These are phyloP conservation scores for Actinomortierella ambigua DNA, from an alignment of 371 early-diverging fungal genomes.

Conservation along the genomic window DNA sequence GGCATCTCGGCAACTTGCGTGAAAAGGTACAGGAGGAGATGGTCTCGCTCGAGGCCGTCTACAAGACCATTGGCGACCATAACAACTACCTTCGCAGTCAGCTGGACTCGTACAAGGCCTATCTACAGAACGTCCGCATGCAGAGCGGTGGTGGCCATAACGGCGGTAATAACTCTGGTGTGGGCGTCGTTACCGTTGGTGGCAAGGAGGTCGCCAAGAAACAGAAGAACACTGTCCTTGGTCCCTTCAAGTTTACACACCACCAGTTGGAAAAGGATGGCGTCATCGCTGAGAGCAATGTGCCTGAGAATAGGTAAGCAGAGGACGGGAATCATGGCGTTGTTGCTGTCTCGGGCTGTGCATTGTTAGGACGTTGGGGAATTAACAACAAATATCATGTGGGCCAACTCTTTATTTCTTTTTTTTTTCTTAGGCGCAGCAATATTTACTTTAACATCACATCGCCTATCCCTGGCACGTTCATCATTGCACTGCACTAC, in stretches of 20 bases:
- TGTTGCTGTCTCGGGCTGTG: conserved; percentile 6
- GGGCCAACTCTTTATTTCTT: conserved; percentile 2
- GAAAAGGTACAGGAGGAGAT: conserved; percentile 86
- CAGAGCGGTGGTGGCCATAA: conserved; percentile 69
- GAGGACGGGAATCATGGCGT: neutral
- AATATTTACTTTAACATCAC: conserved; percentile 89
- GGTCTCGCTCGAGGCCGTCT: conserved; percentile 78
- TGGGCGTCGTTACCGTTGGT: conserved; percentile 48
- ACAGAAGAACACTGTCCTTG: conserved; percentile 54
- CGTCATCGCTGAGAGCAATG: conserved; percentile 89
- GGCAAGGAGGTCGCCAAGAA: conserved; percentile 57
- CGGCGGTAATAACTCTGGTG: conserved; percentile 43
- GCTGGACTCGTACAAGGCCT: conserved; percentile 93
- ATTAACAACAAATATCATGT: too few species aligned
- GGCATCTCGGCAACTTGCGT: conserved; percentile 88
- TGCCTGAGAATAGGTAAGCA: conserved; percentile 82
- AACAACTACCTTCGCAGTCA: conserved; percentile 90
- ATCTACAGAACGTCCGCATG: conserved; percentile 92
- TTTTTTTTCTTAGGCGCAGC: conserved; percentile 60
- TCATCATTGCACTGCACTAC: conserved; percentile 87
- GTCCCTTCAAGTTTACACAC: conserved; percentile 83
- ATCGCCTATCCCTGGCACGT: conserved; percentile 88
- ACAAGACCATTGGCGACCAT: conserved; percentile 92
- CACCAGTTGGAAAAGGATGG: conserved; percentile 88
- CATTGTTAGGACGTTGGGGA: too few species aligned